Base-by-base conservation (phyloP, 2,329 filamentous ascomycete genomes). In the Thielaviopsis punctulata region DNA sequence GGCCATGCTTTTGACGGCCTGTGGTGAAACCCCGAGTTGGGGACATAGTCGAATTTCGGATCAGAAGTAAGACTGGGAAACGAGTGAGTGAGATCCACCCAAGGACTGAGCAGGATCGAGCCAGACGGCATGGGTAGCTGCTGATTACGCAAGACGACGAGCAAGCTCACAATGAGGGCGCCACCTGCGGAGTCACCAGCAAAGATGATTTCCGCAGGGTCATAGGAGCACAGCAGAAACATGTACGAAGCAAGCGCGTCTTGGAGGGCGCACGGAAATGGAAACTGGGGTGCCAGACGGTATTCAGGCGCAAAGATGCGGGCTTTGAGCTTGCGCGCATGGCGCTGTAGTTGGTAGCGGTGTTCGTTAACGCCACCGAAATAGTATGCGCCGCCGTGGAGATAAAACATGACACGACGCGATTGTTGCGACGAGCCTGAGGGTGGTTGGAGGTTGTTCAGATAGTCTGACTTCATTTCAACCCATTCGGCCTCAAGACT, bases 321-420 rank as follows among this genome's bases (percentile, higher is more conserved):
- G 18, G 88, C 90, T 65, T 92, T 88, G 56, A 98, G 73, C 68
- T 96, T 96, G 51, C 92, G 77, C 24, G 92, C 92, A 73, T 96
- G 89, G 48, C 90, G 77, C 66, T 98, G 92, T 73, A 98, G 80
- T 72, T 96, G 90, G 67, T 96, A 96, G n/a, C 92, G 81, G 69
- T 96, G 92, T 65, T 94, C 89, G 62, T 95, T 89, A 36, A 95
- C 82, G 59, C 87, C 93, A 13, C 92, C 90, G 63, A 98, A 96
- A 67, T 82, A 98, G 67, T 95, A 96, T 19, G 85, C 90, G 6
- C 90, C 90, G 13, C 92, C 92, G 62, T 96, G 92, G 21, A 96
- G 73, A 66, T 96, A 96, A 22, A 98, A 70, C 77, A 96, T 95
- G 54, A 94, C 80, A 50, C 88, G 79, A n/a, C 54, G 45, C 6